phyloP scores from a whole-genome alignment of 1,284 basidiomycete species.

The Cerioporus squamosus region DNA sequence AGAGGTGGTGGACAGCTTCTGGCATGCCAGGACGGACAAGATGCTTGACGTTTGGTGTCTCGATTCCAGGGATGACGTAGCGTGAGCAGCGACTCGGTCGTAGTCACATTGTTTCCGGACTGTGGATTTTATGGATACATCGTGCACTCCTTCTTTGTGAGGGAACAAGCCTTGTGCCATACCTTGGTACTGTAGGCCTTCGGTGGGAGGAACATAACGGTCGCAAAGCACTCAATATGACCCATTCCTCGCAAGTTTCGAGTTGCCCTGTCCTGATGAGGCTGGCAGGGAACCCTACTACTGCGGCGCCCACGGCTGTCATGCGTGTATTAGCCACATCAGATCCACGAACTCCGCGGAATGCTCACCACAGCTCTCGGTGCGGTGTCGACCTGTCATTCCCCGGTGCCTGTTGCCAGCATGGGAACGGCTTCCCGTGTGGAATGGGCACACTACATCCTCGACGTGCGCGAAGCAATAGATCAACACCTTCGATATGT shows the following conservation, averaged over 20 bases:
- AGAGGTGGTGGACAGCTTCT: too few relatives aligned
- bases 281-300: neutral
- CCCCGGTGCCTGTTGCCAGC: constrained; percentile 1
- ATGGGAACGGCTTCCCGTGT: neutral
- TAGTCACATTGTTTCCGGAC: neutral
- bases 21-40: too few relatives aligned
- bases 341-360: neutral
- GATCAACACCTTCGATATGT: neutral
- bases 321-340: neutral
- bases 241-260: neutral
- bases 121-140: too few relatives aligned
- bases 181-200: too few relatives aligned
- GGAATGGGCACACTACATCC: neutral
- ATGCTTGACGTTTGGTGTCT: too few relatives aligned
- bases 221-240: too few relatives aligned
- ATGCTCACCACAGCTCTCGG: neutral
- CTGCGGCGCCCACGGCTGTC: neutral
- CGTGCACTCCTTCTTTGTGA: too few relatives aligned
- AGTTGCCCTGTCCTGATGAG: neutral
- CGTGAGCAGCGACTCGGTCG: neutral
- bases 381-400: neutral
- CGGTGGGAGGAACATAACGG: too few relatives aligned
- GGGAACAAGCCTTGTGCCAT: too few relatives aligned
- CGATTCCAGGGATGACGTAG: constrained; percentile 17
- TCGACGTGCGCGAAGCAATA: neutral